These are phyloP conservation scores for Oidium heveae DNA, from an alignment of 2,329 filamentous ascomycete genomes.

Conservation along the genomic window DNA sequence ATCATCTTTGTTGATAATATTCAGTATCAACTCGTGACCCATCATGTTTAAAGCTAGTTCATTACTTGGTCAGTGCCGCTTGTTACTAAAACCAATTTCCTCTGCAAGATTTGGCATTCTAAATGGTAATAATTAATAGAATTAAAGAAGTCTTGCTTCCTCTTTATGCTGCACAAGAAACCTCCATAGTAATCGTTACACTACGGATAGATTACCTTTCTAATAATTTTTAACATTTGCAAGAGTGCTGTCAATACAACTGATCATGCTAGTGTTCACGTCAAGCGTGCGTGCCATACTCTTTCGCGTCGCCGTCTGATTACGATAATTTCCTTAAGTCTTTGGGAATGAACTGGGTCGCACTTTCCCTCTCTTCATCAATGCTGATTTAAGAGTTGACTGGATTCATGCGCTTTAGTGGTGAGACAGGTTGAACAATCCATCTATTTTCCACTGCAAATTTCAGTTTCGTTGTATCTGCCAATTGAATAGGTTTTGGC, in stretches of 20 bases:
- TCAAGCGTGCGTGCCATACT: neutral
- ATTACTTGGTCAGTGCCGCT: too few relatives aligned
- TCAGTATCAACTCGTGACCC: too few relatives aligned
- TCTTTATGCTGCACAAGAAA: too few relatives aligned
- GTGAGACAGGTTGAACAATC: neutral
- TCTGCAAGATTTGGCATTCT: neutral
- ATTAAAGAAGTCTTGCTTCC: too few relatives aligned
- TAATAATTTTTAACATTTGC: neutral
- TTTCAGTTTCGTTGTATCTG: constrained; percentile 16
- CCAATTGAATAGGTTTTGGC: neutral
- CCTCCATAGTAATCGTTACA: neutral
- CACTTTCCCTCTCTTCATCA: neutral
- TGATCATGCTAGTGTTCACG: neutral
- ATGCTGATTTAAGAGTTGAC: neutral
- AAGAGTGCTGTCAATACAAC: neutral
- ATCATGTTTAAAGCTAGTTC: too few relatives aligned
- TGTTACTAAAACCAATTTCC: neutral
- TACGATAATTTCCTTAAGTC: neutral
- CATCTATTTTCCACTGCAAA: neutral
- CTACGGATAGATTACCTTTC: neutral
- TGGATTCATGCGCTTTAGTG: neutral
- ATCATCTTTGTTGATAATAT: too few relatives aligned
- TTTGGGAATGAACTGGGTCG: neutral
- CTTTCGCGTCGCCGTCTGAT: neutral
- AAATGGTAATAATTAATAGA: neutral